Evolutionary conservation across 1,139 yeast species (phyloP).

Genomic region (Taphrina deformans): DNA sequence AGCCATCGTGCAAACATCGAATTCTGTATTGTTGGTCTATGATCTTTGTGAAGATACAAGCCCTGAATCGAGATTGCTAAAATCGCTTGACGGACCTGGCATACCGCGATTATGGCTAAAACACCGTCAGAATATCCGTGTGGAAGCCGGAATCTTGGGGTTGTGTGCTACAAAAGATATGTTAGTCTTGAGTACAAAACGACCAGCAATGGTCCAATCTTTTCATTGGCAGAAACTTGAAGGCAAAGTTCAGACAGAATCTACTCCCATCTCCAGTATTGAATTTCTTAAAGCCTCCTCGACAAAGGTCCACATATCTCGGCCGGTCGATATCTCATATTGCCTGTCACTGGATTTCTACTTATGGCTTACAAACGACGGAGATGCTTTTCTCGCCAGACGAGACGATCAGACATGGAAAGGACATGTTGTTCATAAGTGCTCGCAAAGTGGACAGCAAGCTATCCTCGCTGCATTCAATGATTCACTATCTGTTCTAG

Average conservation of each 20-base stretch:
- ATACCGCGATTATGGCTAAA: slow-evolving; percentile 20
- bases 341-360: not conserved
- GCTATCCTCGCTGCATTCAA: not conserved
- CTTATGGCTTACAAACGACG: slow-evolving; percentile 2
- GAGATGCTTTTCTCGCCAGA: slow-evolving; percentile 1
- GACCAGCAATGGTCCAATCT: slow-evolving; percentile 9
- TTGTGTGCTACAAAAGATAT: slow-evolving; percentile 5
- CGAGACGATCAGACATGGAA: not conserved
- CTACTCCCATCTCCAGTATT: not conserved
- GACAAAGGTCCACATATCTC: not conserved
- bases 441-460: not conserved
- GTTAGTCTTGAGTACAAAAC: slow-evolving; percentile 16
- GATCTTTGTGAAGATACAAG: slow-evolving; percentile 16
- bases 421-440: not conserved
- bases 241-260: slow-evolving; percentile 17
- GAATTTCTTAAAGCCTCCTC: not conserved
- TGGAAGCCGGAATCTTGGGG: slow-evolving; percentile 17
- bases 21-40: slow-evolving; percentile 9
- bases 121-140: slow-evolving; percentile 21
- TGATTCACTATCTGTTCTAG: not conserved
- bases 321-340: not conserved
- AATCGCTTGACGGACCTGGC: not conserved
- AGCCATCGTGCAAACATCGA: slow-evolving; percentile 9
- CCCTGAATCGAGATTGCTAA: not conserved
- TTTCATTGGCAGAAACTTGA: slow-evolving; percentile 17